Evolutionary conservation across 2,329 filamentous ascomycete genomes (phyloP), one percentile per base, ranked within the genome.

Genomic region (Sarocladiaceae sp.): DNA sequence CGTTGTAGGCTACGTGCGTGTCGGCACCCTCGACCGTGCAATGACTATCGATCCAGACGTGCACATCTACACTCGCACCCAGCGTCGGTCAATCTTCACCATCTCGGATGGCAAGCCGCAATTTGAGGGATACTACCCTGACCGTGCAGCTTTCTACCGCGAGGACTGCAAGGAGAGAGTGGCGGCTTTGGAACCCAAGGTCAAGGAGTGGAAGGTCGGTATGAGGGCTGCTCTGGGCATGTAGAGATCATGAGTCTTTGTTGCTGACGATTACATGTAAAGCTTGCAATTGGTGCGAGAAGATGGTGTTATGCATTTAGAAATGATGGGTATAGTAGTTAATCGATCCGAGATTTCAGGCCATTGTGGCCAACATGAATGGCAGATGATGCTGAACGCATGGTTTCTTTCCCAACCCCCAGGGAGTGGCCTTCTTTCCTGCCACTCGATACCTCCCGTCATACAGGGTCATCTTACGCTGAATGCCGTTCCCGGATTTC

Each of bases 31-130:
- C 46, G 74, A 75, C 58, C 56, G 59, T 13, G 61, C 67, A 6
- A 62, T 64, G 55, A 58, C 65, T 51, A 56, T 73, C 7, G 62
- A 65, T n/a, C 74, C 74, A 1, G 71, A 76, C 58, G 65, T 71
- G 18, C 73, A 78, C 59, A 72, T 76, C 49, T 78, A 62, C 54
- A 68, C 65, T 17, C 59, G 62, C 29, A 71, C 65, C 52, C 73
- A 71, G 52, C 55, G 62, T 54, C 56, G 59, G 12, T 77, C 72
- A 60, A 54, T 77, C 51, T 29, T 48, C 28, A 52, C 61, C 28
- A 54, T 76, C 51, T 56, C 56, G 2, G 64, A 68, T 42, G 67
- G 58, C 10, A 68, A 67, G 55, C 66, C 67, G 20, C 64, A 68
- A 46, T 71, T 69, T 52, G 61, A 71, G 20, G 61, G 49, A 11